Percentiles rank a stretch among this genome's conserved stretches.
phyloP scores from a whole-genome alignment of 306 rosid genomes.

The Abrus pulchellus region DNA sequence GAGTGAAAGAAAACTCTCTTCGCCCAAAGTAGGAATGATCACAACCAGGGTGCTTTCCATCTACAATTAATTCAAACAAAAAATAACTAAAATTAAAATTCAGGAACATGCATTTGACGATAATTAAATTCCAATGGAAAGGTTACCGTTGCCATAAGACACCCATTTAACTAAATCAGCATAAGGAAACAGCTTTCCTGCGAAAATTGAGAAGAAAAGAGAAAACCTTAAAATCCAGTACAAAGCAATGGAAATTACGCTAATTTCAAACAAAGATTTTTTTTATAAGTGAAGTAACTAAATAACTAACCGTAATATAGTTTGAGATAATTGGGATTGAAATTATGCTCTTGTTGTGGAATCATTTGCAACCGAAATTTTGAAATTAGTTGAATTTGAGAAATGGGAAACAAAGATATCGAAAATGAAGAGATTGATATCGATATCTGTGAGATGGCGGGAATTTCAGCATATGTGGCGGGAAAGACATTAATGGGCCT shows the following conservation, averaged over 20 bases:
- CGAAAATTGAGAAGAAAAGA: slow-evolving; percentile 6
- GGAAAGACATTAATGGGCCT: not conserved
- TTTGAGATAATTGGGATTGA: slow-evolving; percentile 53
- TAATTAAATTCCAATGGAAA: not conserved
- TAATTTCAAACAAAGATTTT: not conserved
- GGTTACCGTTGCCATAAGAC: slow-evolving; percentile 87
- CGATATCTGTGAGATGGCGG: not conserved
- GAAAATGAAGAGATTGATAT: not conserved
- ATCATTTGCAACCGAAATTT: not conserved
- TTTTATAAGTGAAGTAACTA: not conserved
- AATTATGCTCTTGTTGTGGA: slow-evolving; percentile 28
- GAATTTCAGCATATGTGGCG: slow-evolving; percentile 6
- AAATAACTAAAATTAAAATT: not conserved
- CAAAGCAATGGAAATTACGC: not conserved
- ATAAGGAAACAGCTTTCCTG: slow-evolving; percentile 86
- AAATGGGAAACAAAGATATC: not conserved
- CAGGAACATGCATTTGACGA: not conserved
- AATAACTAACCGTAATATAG: slow-evolving; percentile 65
- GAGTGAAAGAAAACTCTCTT: slow-evolving; percentile 85
- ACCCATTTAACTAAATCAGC: slow-evolving; percentile 81
- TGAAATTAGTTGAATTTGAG: not conserved
- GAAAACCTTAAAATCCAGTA: not conserved
- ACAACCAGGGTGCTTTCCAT: slow-evolving; percentile 95
- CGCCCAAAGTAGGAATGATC: slow-evolving; percentile 77
- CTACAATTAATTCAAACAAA: slow-evolving; percentile 53